Percentiles rank a stretch among this genome's conserved stretches.
Conservation (phyloP, 305 asterid species). For the Fraxinus latifolia region DNA sequence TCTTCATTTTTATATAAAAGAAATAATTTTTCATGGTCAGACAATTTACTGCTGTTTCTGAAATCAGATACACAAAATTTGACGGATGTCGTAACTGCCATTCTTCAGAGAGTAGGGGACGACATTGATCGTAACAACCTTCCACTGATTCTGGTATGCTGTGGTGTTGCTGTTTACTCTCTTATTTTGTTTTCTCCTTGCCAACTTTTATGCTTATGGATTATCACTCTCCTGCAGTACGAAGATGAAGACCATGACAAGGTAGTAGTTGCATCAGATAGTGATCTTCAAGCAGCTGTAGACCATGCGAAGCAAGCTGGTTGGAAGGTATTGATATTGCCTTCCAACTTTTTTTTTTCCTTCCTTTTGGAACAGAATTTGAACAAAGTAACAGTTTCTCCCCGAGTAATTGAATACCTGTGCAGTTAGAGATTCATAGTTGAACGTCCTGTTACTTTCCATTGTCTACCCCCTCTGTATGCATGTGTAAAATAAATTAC, state of each 20-base stretch:
- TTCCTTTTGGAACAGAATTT: background rate
- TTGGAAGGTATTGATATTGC: conserved; percentile 69
- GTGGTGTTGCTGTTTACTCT: background rate
- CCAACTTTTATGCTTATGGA: conserved; percentile 21
- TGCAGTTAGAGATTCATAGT: background rate
- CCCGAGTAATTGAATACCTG: background rate
- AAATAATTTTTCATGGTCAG: background rate
- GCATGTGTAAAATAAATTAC: background rate
- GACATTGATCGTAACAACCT: conserved; percentile 83
- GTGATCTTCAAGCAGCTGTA: conserved; percentile 88
- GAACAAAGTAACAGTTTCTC: background rate
- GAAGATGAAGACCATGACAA: conserved; percentile 93
- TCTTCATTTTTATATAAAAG: background rate
- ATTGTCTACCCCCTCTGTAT: background rate
- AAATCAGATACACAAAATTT: conserved; percentile 60
- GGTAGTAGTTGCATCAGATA: conserved; percentile 80
- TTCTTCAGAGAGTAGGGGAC: conserved; percentile 84
- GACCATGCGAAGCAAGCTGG: conserved; percentile 87
- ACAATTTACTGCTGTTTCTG: conserved; percentile 12
- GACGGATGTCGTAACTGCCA: conserved; percentile 71
- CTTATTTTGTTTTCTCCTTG: conserved; percentile 3
- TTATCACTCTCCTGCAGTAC: conserved; percentile 47
- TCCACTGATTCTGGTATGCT: conserved; percentile 81
- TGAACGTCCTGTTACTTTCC: background rate
- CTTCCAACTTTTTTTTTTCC: background rate